These are phyloP conservation scores for Arabidopsis thaliana DNA, from an alignment of 345 rosid species.

Conservation along the genomic window DNA sequence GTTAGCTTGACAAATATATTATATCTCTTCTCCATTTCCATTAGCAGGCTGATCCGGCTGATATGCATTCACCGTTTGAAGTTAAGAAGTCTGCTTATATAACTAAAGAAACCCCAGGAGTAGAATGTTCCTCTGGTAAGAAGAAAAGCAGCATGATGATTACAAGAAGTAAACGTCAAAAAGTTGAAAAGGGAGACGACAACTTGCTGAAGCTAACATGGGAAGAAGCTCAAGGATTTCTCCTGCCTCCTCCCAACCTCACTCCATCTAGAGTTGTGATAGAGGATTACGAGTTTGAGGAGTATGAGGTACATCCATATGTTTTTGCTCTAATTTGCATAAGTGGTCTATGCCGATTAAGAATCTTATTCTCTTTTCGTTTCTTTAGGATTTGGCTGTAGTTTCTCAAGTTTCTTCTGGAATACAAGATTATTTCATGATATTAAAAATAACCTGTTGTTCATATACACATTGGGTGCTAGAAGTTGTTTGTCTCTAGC, in stretches of 20 bases:
- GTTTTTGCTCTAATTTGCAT: constrained; percentile 22
- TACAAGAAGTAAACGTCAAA: constrained; percentile 78
- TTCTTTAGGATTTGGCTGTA: constrained; percentile 2
- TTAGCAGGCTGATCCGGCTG: constrained; percentile 70
- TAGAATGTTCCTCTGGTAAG: constrained; percentile 59
- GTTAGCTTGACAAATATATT: constrained; percentile 35
- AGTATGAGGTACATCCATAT: constrained; percentile 74
- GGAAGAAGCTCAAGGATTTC: constrained; percentile 93
- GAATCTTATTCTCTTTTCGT: constrained; percentile 22
- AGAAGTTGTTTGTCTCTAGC: constrained; percentile 5
- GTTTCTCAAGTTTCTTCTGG: constrained; percentile 7
- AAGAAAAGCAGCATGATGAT: constrained; percentile 66
- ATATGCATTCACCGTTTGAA: constrained; percentile 67
- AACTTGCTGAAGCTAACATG: constrained; percentile 80
- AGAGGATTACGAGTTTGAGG: constrained; percentile 93
- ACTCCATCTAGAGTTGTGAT: constrained; percentile 68
- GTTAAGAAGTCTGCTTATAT: constrained; percentile 72
- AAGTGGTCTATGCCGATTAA: constrained; percentile 12
- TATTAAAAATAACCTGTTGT: constrained; percentile 9
- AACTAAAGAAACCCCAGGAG: constrained; percentile 72
- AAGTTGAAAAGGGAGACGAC: constrained; percentile 75
- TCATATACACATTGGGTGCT: constrained; percentile 2
- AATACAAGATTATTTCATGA: constrained; percentile 14
- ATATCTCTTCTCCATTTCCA: constrained; percentile 44
- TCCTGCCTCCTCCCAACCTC: constrained; percentile 79